Evolutionary conservation across 345 rosid species (phyloP).

Genomic region (Brassica incana): DNA sequence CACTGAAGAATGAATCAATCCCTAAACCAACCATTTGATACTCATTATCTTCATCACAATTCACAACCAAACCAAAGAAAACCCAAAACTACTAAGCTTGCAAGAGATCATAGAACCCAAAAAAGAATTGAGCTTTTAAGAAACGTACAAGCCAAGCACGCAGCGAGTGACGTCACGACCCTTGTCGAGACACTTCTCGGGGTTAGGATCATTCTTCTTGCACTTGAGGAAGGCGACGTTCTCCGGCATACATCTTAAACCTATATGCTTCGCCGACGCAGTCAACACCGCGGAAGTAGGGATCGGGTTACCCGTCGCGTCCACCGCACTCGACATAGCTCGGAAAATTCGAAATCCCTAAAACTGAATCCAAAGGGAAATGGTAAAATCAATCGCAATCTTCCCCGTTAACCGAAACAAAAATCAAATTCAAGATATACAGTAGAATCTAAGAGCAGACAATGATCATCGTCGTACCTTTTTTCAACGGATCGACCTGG

Average conservation of each 20-base stretch:
- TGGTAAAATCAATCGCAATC: background rate
- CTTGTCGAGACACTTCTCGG: slow-evolving; percentile 95
- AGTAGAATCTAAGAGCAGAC: background rate
- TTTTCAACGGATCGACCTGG: slow-evolving; percentile 28
- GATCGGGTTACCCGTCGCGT: slow-evolving; percentile 74
- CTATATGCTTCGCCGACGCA: slow-evolving; percentile 88
- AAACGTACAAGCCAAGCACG: slow-evolving; percentile 78
- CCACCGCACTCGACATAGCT: slow-evolving; percentile 76
- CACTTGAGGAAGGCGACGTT: slow-evolving; percentile 91
- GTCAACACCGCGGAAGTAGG: slow-evolving; percentile 91
- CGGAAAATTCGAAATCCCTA: slow-evolving; percentile 20
- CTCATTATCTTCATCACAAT: background rate
- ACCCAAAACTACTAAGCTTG: background rate
- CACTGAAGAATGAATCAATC: background rate
- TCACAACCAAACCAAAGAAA: slow-evolving; percentile 5
- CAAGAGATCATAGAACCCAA: background rate
- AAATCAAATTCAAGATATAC: background rate
- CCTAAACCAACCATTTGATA: slow-evolving; percentile 4
- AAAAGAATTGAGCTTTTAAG: background rate
- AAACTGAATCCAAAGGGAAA: background rate
- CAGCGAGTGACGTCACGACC: slow-evolving; percentile 97
- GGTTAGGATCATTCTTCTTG: slow-evolving; percentile 96
- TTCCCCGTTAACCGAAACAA: background rate
- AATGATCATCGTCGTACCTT: slow-evolving; percentile 30
- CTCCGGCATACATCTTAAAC: slow-evolving; percentile 60